A percentile compares a stretch with the other conserved stretches of the same genome.
Conservation (phyloP, 2,329 filamentous ascomycete genomes). For the Sarocladium kiliense region DNA sequence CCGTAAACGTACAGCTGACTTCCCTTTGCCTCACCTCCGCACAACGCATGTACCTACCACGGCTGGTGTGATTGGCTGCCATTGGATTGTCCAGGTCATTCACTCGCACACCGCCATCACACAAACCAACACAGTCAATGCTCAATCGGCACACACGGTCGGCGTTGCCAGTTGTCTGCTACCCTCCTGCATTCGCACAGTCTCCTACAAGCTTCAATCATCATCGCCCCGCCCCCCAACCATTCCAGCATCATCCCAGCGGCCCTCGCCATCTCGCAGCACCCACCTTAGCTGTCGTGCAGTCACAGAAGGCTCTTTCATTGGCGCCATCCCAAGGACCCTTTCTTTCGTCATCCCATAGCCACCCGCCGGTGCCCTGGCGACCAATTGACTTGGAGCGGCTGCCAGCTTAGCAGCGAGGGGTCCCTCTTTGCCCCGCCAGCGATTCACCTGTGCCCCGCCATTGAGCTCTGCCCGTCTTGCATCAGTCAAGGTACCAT, state of each 20-base stretch:
- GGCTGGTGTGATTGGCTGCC: too few species aligned
- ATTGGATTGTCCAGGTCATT: too few species aligned
- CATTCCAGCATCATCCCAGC: neutral
- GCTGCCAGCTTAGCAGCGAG: neutral
- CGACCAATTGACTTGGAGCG: neutral
- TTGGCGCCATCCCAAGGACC: neutral
- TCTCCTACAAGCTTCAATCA: too few species aligned
- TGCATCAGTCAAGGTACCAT: neutral
- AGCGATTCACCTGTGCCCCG: neutral
- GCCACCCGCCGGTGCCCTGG: neutral
- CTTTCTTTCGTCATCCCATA: slow-evolving; percentile 5
- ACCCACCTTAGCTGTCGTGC: neutral
- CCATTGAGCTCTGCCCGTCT: neutral
- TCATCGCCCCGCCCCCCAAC: too few species aligned
- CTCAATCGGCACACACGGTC: too few species aligned
- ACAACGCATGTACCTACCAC: too few species aligned
- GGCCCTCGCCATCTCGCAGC: neutral
- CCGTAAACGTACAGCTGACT: too few species aligned
- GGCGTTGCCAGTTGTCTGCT: too few species aligned
- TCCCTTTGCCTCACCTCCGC: too few species aligned
- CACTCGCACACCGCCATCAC: too few species aligned
- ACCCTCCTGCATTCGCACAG: too few species aligned
- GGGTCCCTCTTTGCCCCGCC: slow-evolving; percentile 8
- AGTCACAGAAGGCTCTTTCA: neutral
- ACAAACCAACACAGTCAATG: too few species aligned